Evolutionary conservation across 2,329 filamentous ascomycete genomes (phyloP), one percentile per base, ranked within the genome.

Genomic region (Hypoxylon sp.): DNA sequence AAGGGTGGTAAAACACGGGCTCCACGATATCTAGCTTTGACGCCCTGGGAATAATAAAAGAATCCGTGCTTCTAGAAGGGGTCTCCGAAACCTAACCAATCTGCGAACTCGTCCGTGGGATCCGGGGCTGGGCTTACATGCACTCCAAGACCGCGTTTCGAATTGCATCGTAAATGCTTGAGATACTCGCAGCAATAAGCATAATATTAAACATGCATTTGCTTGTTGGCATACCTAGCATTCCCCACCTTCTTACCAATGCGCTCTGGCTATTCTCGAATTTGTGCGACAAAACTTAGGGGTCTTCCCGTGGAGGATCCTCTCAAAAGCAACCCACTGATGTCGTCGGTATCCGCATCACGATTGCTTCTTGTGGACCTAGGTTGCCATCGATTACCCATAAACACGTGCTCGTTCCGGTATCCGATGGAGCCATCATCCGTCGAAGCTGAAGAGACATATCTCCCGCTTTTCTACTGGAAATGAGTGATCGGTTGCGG

Each of bases 1-100:
- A 67, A 60, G 66, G 67, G 54, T 69, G 30, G 11, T 65, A 67
- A 67, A 69, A 69, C 61, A 54, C 48, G 36, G 49, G 52, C 57
- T 60, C 66, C 50, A 50, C 61, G 63, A 63, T n/a, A n/a, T 59
- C 60, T 32, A 50, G 44, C 60, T 38, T 40, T 54, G 49, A 61
- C 40, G 26, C 60, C 60, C 67, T 54, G 49, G 52, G 30, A 48
- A 36, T 16, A 48, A 45, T 44, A 48, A 54, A 24, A 62, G 32
- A 6, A 67, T 18, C 22, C 11, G 14, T 44, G 54, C 54, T 69
- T 69, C 67, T 67, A 67, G 67, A 69, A 69, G 38, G 49, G 30
- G 53, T 28, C 36, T 40, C 55, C 56, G 58, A 69, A 69, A 61
- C 50, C 57, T 38, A 33, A 52, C 57, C 44, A 58, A 61, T 53